Base-by-base conservation (phyloP, 139 green algal genomes). In the Picochlorum sp. region DNA sequence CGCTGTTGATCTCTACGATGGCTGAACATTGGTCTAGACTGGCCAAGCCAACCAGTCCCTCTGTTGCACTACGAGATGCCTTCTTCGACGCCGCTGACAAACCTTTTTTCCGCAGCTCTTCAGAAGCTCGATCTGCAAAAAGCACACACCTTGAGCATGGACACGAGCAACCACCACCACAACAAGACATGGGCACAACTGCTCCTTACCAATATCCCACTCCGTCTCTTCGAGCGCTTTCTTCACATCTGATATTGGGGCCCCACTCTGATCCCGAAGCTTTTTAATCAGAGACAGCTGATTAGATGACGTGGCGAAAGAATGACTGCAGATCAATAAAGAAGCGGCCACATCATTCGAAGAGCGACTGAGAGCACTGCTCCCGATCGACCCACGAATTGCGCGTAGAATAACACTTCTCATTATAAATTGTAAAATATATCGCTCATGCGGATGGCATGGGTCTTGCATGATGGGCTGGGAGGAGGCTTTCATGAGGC, bases 51-150 rank as follows among this genome's bases (percentile, higher is more conserved):
- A 97, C 76, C 1, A 97, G 76, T 3, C 90, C 91, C 63, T 97
- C 90, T 1, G 88, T 73, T 7, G 90, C 91, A 45, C 82, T 62
- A 56, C 91, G 68, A 6, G 71, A 82, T 1, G 84, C 81, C 74
- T 97, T 97, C 66, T 97, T 97, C 18, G 64, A 76, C 5, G 88
- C 88, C n/a, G 87, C 81, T 21, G 86, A 78, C n/a, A 94, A 72
- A 0, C 86, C 88, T 58, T 89, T 90, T 59, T 90, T 87, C 1
- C 91, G 67, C 18, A 97, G 77, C 18, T 75, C 80, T 2, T 88
- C 71, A 8, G 79, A 79, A 0, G 80, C 80, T 16, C 63, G 49
- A 2, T 82, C 77, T 82, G 65, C 61, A 59, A 68, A 16, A 26
- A 23, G 10, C 13, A 23, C 11, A 57, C 4, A 47, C 6, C 6